phyloP scores from a whole-genome alignment of 2,329 filamentous ascomycete genomes.

The Trichophyton equinum region DNA sequence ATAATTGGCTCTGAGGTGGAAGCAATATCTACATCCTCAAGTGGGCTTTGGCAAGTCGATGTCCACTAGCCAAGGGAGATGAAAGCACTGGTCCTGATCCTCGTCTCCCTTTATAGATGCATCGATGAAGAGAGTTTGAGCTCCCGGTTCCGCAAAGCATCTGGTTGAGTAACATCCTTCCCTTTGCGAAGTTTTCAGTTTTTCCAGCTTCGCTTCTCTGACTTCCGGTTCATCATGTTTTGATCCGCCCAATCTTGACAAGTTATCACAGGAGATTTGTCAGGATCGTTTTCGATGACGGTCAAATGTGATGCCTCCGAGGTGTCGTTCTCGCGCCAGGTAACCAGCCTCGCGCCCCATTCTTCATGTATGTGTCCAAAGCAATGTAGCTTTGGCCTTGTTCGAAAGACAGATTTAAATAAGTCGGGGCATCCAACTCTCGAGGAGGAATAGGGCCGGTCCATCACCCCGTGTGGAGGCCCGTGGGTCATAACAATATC shows the following conservation, averaged over 20 bases:
- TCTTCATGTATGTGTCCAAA: slow-evolving; percentile 38
- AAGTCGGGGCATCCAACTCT: background rate
- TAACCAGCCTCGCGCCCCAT: slow-evolving; percentile 45
- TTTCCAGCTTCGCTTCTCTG: background rate
- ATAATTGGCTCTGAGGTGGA: too few species aligned
- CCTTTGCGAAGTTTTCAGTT: background rate
- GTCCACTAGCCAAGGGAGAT: background rate
- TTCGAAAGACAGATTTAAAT: slow-evolving; percentile 22
- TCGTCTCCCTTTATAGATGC: background rate
- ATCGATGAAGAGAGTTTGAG: background rate
- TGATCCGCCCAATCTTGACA: background rate
- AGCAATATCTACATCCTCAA: too few species aligned
- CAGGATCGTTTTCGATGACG: slow-evolving; percentile 31
- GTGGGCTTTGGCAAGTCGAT: background rate
- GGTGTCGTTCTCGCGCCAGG: slow-evolving; percentile 35
- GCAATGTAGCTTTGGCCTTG: slow-evolving; percentile 27
- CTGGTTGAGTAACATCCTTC: background rate
- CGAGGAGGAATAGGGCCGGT: slow-evolving; percentile 12
- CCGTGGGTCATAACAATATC: slow-evolving; percentile 46
- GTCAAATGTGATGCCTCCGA: slow-evolving; percentile 35
- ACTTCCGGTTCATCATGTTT: background rate
- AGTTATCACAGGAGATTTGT: slow-evolving; percentile 20
- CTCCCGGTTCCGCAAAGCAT: background rate
- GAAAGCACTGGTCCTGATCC: background rate
- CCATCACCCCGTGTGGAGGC: slow-evolving; percentile 41